Evolutionary conservation across 108 stramenopile genomes (phyloP), one percentile per base, ranked within the genome.

Genomic region (Nitzschia sp.): DNA sequence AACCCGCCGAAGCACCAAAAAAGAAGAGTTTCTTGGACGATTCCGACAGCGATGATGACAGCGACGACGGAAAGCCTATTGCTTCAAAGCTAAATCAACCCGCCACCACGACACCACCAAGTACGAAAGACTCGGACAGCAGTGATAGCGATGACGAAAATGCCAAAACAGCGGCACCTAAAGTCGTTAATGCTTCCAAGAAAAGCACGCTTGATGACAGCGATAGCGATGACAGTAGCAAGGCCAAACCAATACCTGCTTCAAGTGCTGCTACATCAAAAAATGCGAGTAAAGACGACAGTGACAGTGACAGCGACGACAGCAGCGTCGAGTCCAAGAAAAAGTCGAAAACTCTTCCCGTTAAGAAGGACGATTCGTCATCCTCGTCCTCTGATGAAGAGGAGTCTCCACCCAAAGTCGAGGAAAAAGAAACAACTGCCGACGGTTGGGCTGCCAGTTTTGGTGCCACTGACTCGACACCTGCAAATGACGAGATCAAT

Each of bases 21-120:
- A 63, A 63, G 29, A 58, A 58, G 7, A 39, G 26, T 2, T 58
- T 58, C 38, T 58, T 58, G 37, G 26, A 56, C 55, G 55, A 56
- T 20, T 56, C 55, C 2, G 22, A 40, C 39, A 60, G 59, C 57
- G 21, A 24, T 19, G 57, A 59, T 19, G 20, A 20, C 59, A 24
- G 22, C 3, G 53, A 54, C 1, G 53, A 54, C 8, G 24, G 8
- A 54, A 62, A 46, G 44, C 46, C 46, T 6, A 6, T 3, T 17
- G 6, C 14, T 17, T 6, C 46, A 6, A 48, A 48, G 46, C 1
- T 2, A 48, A 6, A 5, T 48, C 5, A 48, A 48, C 46, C 46
- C 6, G 17, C 6, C 3, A 6, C 6, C 2, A 1, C 2, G 46
- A 48, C 2, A 48, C 1, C 29, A 34, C 29, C 29, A 34, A 34